These are phyloP conservation scores for Penstemon davidsonii DNA, from an alignment of 257 asterid genomes.

Conservation along the genomic window DNA sequence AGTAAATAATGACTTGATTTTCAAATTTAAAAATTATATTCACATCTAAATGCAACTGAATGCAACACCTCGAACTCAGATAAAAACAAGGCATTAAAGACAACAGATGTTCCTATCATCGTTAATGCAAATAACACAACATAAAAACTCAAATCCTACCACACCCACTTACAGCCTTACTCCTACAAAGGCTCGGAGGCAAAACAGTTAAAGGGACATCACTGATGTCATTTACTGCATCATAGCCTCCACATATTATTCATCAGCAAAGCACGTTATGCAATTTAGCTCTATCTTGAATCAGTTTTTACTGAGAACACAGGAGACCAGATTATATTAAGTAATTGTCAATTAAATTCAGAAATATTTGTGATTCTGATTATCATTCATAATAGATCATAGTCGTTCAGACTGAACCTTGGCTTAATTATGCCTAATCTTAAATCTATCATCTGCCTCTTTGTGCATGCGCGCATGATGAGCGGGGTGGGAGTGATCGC, in stretches of 20 bases:
- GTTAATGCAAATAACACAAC: constrained; percentile 20
- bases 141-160: constrained; percentile 1
- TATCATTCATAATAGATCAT: constrained; percentile 2
- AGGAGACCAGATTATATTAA: not conserved
- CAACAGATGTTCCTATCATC: not conserved
- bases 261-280: not conserved
- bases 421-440: not conserved
- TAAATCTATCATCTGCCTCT: not conserved
- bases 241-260: constrained; percentile 12
- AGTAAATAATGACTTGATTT: constrained; percentile 13
- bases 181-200: constrained; percentile 8
- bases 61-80: constrained; percentile 16
- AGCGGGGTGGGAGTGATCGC: not conserved
- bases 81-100: not conserved
- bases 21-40: not conserved
- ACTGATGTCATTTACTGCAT: constrained; percentile 6
- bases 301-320: not conserved
- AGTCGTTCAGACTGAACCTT: constrained; percentile 21
- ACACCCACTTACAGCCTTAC: not conserved
- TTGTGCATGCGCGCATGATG: not conserved
- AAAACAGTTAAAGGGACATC: not conserved
- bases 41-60: not conserved
- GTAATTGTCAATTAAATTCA: not conserved
- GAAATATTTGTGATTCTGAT: constrained; percentile 13
- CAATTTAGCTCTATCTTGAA: not conserved